Base-by-base conservation (phyloP, 179 eudicot species). In the Beta macrorhiza region DNA sequence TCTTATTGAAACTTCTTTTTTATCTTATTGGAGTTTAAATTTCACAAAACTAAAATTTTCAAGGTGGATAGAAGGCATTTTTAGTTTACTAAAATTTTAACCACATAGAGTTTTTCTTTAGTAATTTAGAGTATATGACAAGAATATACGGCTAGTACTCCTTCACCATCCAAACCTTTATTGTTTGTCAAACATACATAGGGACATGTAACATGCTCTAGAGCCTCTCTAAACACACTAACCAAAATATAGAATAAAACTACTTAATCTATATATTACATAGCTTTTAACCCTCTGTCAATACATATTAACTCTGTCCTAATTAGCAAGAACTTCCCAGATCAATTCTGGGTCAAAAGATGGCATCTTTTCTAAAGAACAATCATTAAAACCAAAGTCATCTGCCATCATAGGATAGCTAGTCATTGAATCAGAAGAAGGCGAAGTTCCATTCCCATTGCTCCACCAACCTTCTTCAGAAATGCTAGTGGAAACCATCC, bases 341-440 rank as follows among this genome's bases (percentile, higher is more conserved):
- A 94, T 93, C 84, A 90, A 86, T 19, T 94, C 98, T 4, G 94
- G 91, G 73, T 94, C 98, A 78, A 86, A 89, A 53, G 98, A 94
- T 45, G 93, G 93, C 87, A 94, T 86, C 73, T 84, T 87, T 37
- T 86, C 93, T 29, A 95, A 91, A 4, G 91, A 86, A 71, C 88
- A 91, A 15, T 82, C 88, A 47, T 90, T 93, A 70, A 80, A 82
- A 78, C 87, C 89, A 76, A 77, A 69, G 25, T 87, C 90, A 57
- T 45, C 83, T 16, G 22, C 51, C 76, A 78, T 78, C 75, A 81
- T 70, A 7, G 76, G 61, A 81, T 79, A 83, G 81, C 87, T 87
- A 65, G 67, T 63, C 74, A 79, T 84, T 16, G 90, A 87, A 58
- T 83, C 85, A 11, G 90, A 81, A 16, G 64, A 72, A 14, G 90